phyloP scores from a whole-genome alignment of 2,329 filamentous ascomycete genomes.

The Sarocladium oryzae region DNA sequence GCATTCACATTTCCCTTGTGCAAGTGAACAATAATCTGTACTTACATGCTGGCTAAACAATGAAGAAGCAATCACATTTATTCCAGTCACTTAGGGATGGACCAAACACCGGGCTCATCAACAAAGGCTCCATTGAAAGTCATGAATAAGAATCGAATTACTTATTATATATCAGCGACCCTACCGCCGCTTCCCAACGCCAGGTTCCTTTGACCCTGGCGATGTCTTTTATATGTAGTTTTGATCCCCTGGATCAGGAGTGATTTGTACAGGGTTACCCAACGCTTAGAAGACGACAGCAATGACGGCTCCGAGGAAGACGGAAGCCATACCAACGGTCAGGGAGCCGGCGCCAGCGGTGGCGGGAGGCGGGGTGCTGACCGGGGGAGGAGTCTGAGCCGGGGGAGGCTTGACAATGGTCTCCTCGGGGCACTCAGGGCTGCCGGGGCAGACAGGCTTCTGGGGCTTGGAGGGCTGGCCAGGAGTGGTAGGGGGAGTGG shows the following conservation, averaged over 20 bases:
- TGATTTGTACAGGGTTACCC: background rate
- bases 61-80: no score
- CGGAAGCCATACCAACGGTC: conserved; percentile 12
- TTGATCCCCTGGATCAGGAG: background rate
- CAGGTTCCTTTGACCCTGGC: background rate
- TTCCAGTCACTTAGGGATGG: no score
- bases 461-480: background rate
- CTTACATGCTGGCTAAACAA: no score
- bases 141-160: conserved; percentile 9
- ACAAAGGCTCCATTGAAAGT: conserved; percentile 5
- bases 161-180: background rate
- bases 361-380: conserved; percentile 6
- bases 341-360: conserved; percentile 11
- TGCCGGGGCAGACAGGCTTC: conserved; percentile 8
- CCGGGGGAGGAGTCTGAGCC: conserved; percentile 3
- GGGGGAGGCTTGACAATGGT: conserved; percentile 6
- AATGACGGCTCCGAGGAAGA: conserved; percentile 9
- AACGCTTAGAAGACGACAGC: conserved; percentile 12
- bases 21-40: no score
- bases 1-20: no score
- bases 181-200: background rate
- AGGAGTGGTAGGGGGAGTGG: background rate
- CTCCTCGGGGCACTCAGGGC: conserved; percentile 6
- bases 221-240: background rate
- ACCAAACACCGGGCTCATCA: no score